phyloP scores from a whole-genome alignment of 768 basidiomycete species.

The Cystobasidium tubakii region DNA sequence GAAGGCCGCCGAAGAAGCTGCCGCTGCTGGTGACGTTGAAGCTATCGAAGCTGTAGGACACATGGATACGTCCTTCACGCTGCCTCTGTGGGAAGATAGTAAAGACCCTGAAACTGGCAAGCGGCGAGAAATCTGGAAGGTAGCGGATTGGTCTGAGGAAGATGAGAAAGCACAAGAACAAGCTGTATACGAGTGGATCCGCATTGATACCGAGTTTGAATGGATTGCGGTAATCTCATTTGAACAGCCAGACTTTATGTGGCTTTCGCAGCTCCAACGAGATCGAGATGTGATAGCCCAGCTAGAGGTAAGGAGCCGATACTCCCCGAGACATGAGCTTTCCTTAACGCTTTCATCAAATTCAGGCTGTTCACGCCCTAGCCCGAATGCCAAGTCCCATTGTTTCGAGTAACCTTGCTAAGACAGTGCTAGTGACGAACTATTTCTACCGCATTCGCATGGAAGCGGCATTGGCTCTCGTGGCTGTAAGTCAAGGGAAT shows the following conservation, averaged over 20 bases:
- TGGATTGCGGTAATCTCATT: conserved; percentile 93
- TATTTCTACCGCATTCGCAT: conserved; percentile 94
- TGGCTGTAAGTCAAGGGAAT: conserved; percentile 28
- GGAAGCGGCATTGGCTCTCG: conserved; percentile 78
- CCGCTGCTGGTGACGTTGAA: conserved; percentile 83
- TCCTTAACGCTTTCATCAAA: too few relatives aligned
- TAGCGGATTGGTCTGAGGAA: conserved; percentile 89
- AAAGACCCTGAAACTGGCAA: conserved; percentile 38
- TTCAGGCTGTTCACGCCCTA: conserved; percentile 81
- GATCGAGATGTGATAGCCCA: conserved; percentile 97
- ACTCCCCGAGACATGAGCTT: too few relatives aligned
- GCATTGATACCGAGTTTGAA: conserved; percentile 98
- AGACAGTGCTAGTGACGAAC: conserved; percentile 86
- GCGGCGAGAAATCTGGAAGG: conserved; percentile 78
- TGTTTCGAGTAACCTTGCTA: conserved; percentile 67
- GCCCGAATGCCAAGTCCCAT: conserved; percentile 50
- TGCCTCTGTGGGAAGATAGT: conserved; percentile 94
- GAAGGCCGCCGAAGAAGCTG: conserved; percentile 85
- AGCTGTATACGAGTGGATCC: conserved; percentile 98
- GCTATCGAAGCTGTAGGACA: conserved; percentile 89
- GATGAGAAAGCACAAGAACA: conserved; percentile 88
- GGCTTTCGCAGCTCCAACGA: conserved; percentile 89
- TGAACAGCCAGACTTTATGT: conserved; percentile 96
- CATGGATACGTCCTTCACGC: conserved; percentile 86
- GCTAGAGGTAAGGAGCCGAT: conserved; percentile 63